Base-by-base conservation (phyloP, 371 early-diverging fungal genomes). In the Mucor indicus region DNA sequence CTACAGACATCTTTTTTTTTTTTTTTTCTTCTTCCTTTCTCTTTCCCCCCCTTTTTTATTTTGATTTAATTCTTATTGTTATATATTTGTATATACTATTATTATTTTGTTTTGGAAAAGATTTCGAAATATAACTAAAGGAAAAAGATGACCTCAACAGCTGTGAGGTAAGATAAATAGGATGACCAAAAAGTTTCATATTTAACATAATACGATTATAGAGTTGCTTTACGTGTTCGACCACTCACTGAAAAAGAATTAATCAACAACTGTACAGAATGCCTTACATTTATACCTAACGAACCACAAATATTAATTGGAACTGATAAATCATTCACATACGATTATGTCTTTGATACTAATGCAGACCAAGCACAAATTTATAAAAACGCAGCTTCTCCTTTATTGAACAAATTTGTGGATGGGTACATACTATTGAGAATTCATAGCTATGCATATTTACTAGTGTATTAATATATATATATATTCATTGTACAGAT, bases 331-430 rank as follows among this genome's bases (percentile, higher is more conserved):
- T 81, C 85, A 7, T 97, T 93, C 64, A 86, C 89, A 40, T 96
- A 85, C 55, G 96, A 98, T 75, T 75, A 87, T 60, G 91, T 90
- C 12, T 96, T 90, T 69, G 83, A 82, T 15, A 72, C 80, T 8
- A 79, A 83, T 17, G 57, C 85, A 11, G 46, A 57, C n/a, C 98
- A 98, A 64, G 47, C 69, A 11, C 55, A 80, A 8, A 77, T 96
- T 9, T 94, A 89, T 71, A 75, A 80, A n/a, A 56, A 71, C 1
- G 80, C 84, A 27, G 88, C 90, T 17, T 63, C 64, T n/a, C 87
- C 87, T 1, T 61, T 96, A 38, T 70, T 98, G 15, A 80, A 85
- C 3, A 85, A 88, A 49, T 93, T 96, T 57, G 57, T 92, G 31
- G 93, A 93, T 45, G 97, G 97, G 67, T 98, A 84, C n/a, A 29